Evolutionary conservation across 2,329 filamentous ascomycete genomes (phyloP), one percentile per base, ranked within the genome.

Genomic region (Talaromyces sp.): DNA sequence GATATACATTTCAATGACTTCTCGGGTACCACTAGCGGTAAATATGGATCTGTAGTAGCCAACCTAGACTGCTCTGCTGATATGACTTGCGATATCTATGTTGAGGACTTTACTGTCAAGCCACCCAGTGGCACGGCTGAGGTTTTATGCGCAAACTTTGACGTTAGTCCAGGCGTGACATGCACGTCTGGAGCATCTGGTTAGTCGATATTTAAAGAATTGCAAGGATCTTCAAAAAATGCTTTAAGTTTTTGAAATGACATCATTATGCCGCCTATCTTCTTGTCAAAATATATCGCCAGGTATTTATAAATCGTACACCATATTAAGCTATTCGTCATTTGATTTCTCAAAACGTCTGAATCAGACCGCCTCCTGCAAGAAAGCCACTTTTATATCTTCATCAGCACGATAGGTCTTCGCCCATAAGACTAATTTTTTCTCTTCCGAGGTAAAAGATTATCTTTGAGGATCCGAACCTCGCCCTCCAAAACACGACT

Each of bases 31-130:
- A 81, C 79, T 0, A 77, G 72, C 41, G 70, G 68, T 1, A 76
- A 76, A 54, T 75, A 82, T 65, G 72, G 72, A 4, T 72, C 74
- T 0, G 70, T 71, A 0, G 73, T 75, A 0, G 76, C 73, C 2
- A 79, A 79, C 63, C 60, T 82, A 9, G 68, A 80, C 63, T 82
- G 79, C 58, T 73, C 76, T 2, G 68, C 72, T 2, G 69, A 69
- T 16, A 78, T 78, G 1, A 78, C 73, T 3, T 82, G 79, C 64
- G 76, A 72, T 59, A 69, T 81, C 22, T 69, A 70, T 11, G 69
- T 81, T 24, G 68, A 52, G 5, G 67, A 65, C 2, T 80, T 75
- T 70, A 71, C 66, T 2, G 78, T 81, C 8, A 72, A 71, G 22
- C 69, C 77, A 5, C 71, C 73, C 4, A 72, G 69, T 48, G 78